Evolutionary conservation across 169 alveolate genomes (phyloP).

Genomic region (Fabrea salina): DNA sequence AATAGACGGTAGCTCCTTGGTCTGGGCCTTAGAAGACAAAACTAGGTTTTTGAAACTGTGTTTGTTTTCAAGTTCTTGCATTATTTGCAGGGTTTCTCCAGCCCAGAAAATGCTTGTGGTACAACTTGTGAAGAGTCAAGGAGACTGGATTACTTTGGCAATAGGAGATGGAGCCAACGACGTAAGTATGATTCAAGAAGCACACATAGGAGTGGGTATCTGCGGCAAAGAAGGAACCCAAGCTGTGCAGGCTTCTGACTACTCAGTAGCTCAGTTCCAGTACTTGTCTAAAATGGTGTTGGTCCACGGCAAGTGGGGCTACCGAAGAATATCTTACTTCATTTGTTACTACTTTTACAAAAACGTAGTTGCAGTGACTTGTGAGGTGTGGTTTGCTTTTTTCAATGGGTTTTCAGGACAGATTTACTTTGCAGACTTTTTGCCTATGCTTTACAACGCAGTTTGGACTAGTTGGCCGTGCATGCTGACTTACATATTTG

Average conservation of each 20-base stretch:
- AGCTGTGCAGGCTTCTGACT: conserved; percentile 83
- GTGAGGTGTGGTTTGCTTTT: conserved; percentile 66
- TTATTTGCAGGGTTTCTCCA: conserved; percentile 98
- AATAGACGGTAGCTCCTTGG: conserved; percentile 58
- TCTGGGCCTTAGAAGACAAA: conserved; percentile 38
- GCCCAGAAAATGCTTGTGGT: conserved; percentile 96
- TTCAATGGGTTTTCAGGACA: conserved; percentile 70
- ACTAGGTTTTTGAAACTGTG: conserved; percentile 43
- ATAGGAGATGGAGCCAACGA: conserved; percentile 99
- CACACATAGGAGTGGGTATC: conserved; percentile 99
- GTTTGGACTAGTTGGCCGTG: conserved; percentile 77
- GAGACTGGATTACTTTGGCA: conserved; percentile 82
- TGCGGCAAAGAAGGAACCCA: conserved; percentile 97
- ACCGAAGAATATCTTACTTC: conserved; percentile 58
- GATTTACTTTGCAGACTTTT: conserved; percentile 60
- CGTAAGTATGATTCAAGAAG: conserved; percentile 97
- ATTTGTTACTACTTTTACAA: conserved; percentile 77
- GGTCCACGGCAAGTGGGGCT: conserved; percentile 74
- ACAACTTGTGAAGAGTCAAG: conserved; percentile 82
- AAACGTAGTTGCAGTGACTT: conserved; percentile 62
- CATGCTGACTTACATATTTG: conserved; percentile 60
- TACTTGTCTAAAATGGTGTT: conserved; percentile 55
- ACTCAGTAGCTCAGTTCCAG: conserved; percentile 67
- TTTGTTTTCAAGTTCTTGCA: conserved; percentile 44
- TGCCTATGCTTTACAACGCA: conserved; percentile 64